These are phyloP conservation scores for Perilla frutescens DNA, from an alignment of 257 asterid genomes.

Conservation along the genomic window DNA sequence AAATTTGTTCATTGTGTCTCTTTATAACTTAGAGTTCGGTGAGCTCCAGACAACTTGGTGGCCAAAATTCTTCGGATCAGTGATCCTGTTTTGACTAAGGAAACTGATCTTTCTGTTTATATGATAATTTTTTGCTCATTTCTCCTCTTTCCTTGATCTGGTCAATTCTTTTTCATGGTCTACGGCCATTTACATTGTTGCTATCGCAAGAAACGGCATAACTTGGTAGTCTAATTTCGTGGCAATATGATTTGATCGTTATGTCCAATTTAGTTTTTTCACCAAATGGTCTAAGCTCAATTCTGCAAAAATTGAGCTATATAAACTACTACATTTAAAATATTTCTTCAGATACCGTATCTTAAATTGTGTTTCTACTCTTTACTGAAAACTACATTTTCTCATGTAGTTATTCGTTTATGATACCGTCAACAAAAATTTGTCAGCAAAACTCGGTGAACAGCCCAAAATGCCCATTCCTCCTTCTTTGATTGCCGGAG, in stretches of 20 bases:
- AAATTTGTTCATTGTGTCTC: not conserved
- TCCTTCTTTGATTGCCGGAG: conserved; percentile 89
- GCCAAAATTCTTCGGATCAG: not conserved
- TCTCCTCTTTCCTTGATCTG: not conserved
- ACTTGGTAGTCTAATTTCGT: not conserved
- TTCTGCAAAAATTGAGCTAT: conserved; percentile 15
- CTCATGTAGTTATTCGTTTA: conserved; percentile 73
- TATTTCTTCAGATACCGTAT: not conserved
- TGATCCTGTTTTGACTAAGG: not conserved
- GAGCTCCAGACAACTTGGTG: not conserved
- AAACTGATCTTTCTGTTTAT: not conserved
- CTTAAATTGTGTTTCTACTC: not conserved
- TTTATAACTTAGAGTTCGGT: not conserved
- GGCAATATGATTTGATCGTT: not conserved
- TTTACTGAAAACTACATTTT: conserved; percentile 22
- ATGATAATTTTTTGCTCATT: not conserved
- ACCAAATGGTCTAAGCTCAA: not conserved
- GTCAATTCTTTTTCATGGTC: conserved; percentile 4
- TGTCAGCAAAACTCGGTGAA: conserved; percentile 73
- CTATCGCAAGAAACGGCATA: not conserved
- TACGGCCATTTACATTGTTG: not conserved
- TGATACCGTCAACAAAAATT: conserved; percentile 83
- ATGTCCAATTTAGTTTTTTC: not conserved
- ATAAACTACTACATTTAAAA: not conserved
- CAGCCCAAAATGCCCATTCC: conserved; percentile 73